A percentile compares a stretch with the other conserved stretches of the same genome.
Conservation (phyloP, 768 basidiomycete genomes). For the Paxillus involutus region DNA sequence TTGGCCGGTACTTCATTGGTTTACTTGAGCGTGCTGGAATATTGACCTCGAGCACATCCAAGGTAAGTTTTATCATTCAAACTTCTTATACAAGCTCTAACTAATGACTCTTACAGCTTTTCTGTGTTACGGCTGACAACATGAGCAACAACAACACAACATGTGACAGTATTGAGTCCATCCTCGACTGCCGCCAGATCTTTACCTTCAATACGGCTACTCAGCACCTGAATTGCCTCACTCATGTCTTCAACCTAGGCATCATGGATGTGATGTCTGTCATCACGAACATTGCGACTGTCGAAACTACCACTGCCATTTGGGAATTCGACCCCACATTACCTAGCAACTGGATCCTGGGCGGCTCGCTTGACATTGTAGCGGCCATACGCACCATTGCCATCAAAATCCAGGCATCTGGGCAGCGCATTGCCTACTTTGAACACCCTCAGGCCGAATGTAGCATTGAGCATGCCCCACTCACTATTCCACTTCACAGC, state of each 20-base stretch:
- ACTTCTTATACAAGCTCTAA: too few species aligned
- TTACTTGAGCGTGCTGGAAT: conserved; percentile 25
- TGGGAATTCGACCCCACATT: too few species aligned
- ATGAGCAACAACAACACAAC: background rate
- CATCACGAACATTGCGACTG: too few species aligned
- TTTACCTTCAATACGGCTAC: too few species aligned
- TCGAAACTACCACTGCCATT: too few species aligned
- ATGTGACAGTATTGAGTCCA: too few species aligned
- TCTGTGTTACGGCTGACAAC: conserved; percentile 25
- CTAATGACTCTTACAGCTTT: conserved; percentile 13
- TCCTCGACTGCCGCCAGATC: too few species aligned
- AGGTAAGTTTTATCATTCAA: conserved; percentile 16
- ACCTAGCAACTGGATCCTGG: too few species aligned
- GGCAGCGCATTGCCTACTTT: conserved; percentile 25
- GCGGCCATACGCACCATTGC: conserved; percentile 3
- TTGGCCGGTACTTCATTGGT: conserved; percentile 25
- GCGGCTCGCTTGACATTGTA: too few species aligned
- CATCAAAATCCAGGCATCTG: conserved; percentile 29
- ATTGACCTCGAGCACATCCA: conserved; percentile 3
- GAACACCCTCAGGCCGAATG: conserved; percentile 19
- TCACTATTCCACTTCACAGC: conserved; percentile 24
- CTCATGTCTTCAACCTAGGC: too few species aligned
- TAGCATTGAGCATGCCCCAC: conserved; percentile 5
- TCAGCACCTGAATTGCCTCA: too few species aligned
- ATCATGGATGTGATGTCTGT: too few species aligned